A percentile compares a stretch with the other conserved stretches of the same genome.
phyloP scores from a whole-genome alignment of 2,329 filamentous ascomycete species.

The Aaosphaeria arxii region DNA sequence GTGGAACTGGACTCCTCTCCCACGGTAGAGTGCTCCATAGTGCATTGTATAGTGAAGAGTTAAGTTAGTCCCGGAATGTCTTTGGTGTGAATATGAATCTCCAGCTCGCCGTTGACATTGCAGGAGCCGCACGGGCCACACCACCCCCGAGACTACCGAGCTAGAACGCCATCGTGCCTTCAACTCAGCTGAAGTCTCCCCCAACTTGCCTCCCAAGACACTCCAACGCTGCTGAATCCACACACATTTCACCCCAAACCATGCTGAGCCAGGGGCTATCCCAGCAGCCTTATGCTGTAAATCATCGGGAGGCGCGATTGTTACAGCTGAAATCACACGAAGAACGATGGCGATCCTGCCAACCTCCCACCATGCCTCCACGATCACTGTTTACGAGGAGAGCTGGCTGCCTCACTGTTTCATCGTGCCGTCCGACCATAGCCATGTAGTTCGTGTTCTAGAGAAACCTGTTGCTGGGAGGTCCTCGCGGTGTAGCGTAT shows the following conservation, averaged over 20 bases:
- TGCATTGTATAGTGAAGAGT: neutral
- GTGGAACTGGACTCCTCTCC: neutral
- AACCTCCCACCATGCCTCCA: conserved; percentile 17
- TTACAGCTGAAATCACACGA: conserved; percentile 31
- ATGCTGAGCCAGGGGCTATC: conserved; percentile 17
- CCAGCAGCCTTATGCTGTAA: conserved; percentile 30
- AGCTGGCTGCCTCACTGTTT: conserved; percentile 14
- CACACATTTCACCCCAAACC: conserved; percentile 1
- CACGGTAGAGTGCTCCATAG: too few relatives aligned
- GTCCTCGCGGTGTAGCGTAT: conserved; percentile 5
- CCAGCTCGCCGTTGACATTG: conserved; percentile 3
- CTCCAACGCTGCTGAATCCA: conserved; percentile 12
- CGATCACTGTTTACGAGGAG: conserved; percentile 13
- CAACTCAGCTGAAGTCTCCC: conserved; percentile 26
- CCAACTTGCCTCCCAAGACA: conserved; percentile 16
- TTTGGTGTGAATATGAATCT: neutral
- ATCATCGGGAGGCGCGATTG: conserved; percentile 27
- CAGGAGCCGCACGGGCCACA: conserved; percentile 12
- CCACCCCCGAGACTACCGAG: conserved; percentile 3
- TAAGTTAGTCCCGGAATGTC: too few relatives aligned
- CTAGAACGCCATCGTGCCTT: conserved; percentile 27
- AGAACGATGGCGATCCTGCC: conserved; percentile 21
- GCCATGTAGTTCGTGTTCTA: neutral
- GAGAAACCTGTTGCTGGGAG: neutral
- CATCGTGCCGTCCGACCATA: conserved; percentile 6